Conservation (phyloP, 495 filamentous ascomycete species). For the Tirmania nivea region DNA sequence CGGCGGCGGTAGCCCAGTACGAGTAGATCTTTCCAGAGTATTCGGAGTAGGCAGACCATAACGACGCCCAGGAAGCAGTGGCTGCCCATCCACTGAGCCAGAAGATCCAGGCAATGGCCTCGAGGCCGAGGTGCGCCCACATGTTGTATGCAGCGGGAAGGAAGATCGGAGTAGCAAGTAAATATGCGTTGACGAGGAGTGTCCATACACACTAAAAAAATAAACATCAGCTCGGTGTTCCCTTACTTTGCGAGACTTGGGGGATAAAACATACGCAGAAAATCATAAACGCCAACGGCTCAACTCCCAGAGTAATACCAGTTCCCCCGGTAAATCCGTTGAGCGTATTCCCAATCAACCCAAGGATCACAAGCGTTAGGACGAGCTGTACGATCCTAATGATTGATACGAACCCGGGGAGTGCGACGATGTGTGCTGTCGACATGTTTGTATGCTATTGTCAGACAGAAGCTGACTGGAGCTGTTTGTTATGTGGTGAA, state of each 20-base stretch:
- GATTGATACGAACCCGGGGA: background rate
- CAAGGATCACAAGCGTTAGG: background rate
- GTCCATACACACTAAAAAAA: background rate
- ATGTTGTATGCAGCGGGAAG: background rate
- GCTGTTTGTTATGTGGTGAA: no score
- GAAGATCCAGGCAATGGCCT: background rate
- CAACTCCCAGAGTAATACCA: background rate
- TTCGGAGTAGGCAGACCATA: background rate
- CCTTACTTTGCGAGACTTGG: background rate
- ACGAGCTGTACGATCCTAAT: background rate
- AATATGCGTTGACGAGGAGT: background rate
- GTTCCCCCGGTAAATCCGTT: background rate
- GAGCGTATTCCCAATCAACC: background rate
- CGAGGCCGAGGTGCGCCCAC: background rate
- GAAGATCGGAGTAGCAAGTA: background rate
- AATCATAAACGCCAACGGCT: background rate
- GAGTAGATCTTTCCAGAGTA: background rate
- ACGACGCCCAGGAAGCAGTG: background rate
- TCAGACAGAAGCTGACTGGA: no score
- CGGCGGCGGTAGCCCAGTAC: background rate
- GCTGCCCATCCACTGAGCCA: background rate
- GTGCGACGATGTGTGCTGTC: background rate
- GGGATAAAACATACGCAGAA: background rate
- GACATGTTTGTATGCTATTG: no score
- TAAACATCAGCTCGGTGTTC: background rate